Conservation (phyloP, 192 early-diverging fungal species). For the Entomortierella chlamydospora region DNA sequence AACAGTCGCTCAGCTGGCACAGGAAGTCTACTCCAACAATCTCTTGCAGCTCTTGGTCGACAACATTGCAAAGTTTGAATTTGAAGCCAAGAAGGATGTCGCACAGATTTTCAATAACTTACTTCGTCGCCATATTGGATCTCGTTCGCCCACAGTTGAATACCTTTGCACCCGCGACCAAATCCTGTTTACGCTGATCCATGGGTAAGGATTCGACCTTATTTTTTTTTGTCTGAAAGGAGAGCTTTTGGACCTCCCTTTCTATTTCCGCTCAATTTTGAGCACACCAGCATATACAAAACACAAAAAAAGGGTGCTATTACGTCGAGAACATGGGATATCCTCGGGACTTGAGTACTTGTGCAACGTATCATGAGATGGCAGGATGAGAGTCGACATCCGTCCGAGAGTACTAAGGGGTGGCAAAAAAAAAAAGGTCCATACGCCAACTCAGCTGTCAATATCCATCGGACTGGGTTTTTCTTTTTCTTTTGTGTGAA, state of each 20-base stretch:
- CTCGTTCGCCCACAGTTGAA: constrained; percentile 96
- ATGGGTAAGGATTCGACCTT: constrained; percentile 66
- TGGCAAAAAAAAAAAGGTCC: neutral
- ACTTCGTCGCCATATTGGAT: constrained; percentile 92
- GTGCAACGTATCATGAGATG: constrained; percentile 12
- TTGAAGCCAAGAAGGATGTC: constrained; percentile 98
- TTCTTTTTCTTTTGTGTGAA: neutral
- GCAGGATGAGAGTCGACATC: constrained; percentile 1
- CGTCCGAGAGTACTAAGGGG: neutral
- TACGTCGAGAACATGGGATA: neutral
- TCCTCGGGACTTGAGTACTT: constrained; percentile 1
- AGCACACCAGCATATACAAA: neutral
- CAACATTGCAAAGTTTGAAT: constrained; percentile 95
- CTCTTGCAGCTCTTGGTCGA: constrained; percentile 87
- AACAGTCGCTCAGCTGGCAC: constrained; percentile 91
- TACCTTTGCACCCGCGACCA: constrained; percentile 89
- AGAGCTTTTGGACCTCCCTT: no score
- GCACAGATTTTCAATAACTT: constrained; percentile 98
- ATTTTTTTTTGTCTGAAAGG: no score
- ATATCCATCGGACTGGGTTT: neutral
- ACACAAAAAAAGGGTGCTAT: constrained; percentile 3
- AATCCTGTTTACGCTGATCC: constrained; percentile 84
- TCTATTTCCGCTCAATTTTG: neutral
- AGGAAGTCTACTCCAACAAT: constrained; percentile 95
- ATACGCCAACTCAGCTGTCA: neutral